Evolutionary conservation across 768 basidiomycete genomes (phyloP).

Genomic region (Boletus tylopilopsis): DNA sequence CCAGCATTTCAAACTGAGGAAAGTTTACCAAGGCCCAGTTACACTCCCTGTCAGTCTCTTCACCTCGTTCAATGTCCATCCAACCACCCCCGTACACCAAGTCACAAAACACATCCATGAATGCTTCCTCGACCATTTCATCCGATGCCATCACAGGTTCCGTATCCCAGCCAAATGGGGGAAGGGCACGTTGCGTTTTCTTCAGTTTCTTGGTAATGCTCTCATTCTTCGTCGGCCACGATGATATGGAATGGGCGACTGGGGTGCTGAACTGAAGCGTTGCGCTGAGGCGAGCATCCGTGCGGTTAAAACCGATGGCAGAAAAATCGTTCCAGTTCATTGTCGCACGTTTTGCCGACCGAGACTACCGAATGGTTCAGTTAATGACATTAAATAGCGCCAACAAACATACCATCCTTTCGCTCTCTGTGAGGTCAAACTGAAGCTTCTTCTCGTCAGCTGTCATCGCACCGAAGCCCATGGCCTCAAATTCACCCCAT

Average conservation of each 20-base stretch:
- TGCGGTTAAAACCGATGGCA: conserved; percentile 73
- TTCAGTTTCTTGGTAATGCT: conserved; percentile 77
- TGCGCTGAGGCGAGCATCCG: conserved; percentile 68
- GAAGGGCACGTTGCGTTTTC: conserved; percentile 69
- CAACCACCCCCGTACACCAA: conserved; percentile 80
- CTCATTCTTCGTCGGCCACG: conserved; percentile 72
- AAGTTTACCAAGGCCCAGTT: conserved; percentile 86
- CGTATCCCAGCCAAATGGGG: conserved; percentile 91
- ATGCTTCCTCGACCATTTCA: conserved; percentile 86
- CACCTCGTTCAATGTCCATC: conserved; percentile 72
- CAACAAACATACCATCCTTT: conserved; percentile 49
- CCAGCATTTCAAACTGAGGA: background rate
- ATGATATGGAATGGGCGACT: conserved; percentile 52
- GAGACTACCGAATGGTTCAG: conserved; percentile 43
- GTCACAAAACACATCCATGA: conserved; percentile 84
- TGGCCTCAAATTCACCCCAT: conserved; percentile 88
- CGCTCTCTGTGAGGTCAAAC: conserved; percentile 91
- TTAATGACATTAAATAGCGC: background rate
- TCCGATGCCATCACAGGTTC: conserved; percentile 74
- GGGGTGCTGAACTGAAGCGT: conserved; percentile 77
- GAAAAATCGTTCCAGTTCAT: conserved; percentile 93
- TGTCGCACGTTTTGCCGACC: conserved; percentile 71
- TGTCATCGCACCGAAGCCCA: conserved; percentile 66
- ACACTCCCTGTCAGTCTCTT: conserved; percentile 75
- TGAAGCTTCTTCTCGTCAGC: conserved; percentile 67